A percentile compares a stretch with the other conserved stretches of the same genome.
phyloP scores from a whole-genome alignment of 176 grass and related monocot genomes.

The Paspalum notatum region DNA sequence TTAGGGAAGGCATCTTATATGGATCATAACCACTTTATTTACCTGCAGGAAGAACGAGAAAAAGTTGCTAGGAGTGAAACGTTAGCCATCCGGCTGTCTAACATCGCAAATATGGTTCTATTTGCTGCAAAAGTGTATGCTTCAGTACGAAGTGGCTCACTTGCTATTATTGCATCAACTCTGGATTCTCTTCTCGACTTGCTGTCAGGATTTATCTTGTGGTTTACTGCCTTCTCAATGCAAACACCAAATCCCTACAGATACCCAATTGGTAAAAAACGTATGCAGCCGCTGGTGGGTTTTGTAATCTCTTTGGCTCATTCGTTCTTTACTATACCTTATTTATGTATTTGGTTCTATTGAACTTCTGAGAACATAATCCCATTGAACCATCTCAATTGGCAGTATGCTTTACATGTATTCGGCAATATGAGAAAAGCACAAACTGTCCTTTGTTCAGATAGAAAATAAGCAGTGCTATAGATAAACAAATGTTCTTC shows the following conservation, averaged over 20 bases:
- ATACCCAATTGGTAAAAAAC: slow-evolving; percentile 96
- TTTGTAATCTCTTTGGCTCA: slow-evolving; percentile 17
- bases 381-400: not conserved
- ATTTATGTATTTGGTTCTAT: not conserved
- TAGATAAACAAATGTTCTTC: not conserved
- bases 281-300: slow-evolving; percentile 96
- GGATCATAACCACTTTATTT: slow-evolving; percentile 3
- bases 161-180: slow-evolving; percentile 92
- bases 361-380: not conserved
- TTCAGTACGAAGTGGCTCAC: slow-evolving; percentile 81
- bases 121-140: slow-evolving; percentile 96
- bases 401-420: not conserved
- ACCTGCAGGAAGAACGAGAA: slow-evolving; percentile 75
- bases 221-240: slow-evolving; percentile 98
- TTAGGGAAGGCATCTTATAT: not conserved
- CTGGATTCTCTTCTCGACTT: slow-evolving; percentile 96
- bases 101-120: slow-evolving; percentile 95
- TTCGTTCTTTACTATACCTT: not conserved
- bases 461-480: not conserved
- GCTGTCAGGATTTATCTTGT: slow-evolving; percentile 91
- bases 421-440: not conserved
- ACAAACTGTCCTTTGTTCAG: not conserved
- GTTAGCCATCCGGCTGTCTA: slow-evolving; percentile 79
- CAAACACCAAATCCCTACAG: slow-evolving; percentile 96
- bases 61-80: slow-evolving; percentile 83